phyloP scores from a whole-genome alignment of 1,284 basidiomycete species.

The Microbotryum lychnidis-dioicae region DNA sequence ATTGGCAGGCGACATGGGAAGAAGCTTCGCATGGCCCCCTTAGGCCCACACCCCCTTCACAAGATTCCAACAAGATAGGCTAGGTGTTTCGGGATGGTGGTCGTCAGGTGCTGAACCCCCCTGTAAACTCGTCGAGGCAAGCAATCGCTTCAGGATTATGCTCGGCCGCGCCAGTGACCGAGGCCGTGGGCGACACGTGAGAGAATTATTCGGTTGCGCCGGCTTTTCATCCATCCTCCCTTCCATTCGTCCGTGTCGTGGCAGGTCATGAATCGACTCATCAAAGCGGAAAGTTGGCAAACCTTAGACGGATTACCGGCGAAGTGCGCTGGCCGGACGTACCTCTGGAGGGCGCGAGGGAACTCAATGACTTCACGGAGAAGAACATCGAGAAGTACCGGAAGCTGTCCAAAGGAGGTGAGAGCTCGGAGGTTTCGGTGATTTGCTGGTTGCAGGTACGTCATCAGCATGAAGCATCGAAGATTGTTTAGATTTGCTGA shows the following conservation, averaged over 20 bases:
- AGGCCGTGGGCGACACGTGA: too few relatives aligned
- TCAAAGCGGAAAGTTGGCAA: constrained; percentile 6
- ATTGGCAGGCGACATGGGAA: too few relatives aligned
- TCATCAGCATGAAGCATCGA: neutral
- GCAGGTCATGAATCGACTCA: constrained; percentile 8
- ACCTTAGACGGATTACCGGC: constrained; percentile 6
- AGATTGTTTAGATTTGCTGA: neutral
- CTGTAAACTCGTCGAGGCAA: too few relatives aligned
- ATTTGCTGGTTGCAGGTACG: constrained; percentile 9
- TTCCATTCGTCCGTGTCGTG: constrained; percentile 4
- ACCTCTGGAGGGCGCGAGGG: constrained; percentile 6
- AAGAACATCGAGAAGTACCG: constrained; percentile 1
- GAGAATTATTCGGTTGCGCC: too few relatives aligned
- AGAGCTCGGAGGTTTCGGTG: constrained; percentile 11
- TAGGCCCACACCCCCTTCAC: too few relatives aligned
- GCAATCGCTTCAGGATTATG: too few relatives aligned
- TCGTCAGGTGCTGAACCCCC: too few relatives aligned
- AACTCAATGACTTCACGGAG: constrained; percentile 3
- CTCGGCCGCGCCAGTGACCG: too few relatives aligned
- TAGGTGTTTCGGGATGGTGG: too few relatives aligned
- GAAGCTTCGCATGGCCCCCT: too few relatives aligned
- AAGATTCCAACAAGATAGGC: too few relatives aligned
- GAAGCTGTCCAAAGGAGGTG: constrained; percentile 1
- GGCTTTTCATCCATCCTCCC: too few relatives aligned
- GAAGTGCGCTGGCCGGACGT: constrained; percentile 12